Evolutionary conservation across 106 monocot species (phyloP).

Genomic region (Gastrodia elata): DNA sequence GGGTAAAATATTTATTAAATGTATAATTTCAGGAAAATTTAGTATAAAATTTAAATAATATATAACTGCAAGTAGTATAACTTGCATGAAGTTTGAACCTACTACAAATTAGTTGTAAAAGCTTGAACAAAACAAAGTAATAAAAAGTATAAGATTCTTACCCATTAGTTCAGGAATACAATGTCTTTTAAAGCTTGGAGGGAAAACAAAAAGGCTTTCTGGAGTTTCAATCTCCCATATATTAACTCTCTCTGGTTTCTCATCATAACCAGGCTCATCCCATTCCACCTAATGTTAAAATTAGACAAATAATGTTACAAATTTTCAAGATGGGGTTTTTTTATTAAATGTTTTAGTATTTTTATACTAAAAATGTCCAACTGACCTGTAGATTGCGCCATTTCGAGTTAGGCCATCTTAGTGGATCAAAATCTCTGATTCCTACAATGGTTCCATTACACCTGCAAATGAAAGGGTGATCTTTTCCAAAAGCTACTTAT

Average conservation of each 20-base stretch:
- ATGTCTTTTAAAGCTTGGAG: conserved; percentile 53
- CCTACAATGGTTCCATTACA: conserved; percentile 77
- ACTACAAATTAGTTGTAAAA: background rate
- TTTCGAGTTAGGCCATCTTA: conserved; percentile 92
- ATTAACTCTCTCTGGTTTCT: conserved; percentile 76
- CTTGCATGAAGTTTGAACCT: too few relatives aligned
- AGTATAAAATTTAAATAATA: too few relatives aligned
- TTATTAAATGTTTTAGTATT: background rate
- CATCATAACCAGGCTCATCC: conserved; percentile 82
- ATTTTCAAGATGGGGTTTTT: background rate
- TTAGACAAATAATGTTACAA: background rate
- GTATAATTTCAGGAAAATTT: too few relatives aligned
- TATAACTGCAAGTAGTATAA: too few relatives aligned
- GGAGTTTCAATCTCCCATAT: conserved; percentile 91
- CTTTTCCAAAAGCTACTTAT: too few relatives aligned
- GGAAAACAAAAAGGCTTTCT: conserved; percentile 61
- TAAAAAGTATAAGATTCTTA: conserved; percentile 13
- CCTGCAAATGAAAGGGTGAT: conserved; percentile 26
- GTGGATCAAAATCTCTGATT: conserved; percentile 71
- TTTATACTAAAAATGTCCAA: background rate
- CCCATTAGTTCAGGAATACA: conserved; percentile 42
- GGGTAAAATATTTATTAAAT: too few relatives aligned
- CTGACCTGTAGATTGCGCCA: conserved; percentile 91
- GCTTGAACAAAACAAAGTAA: background rate
- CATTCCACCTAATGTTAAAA: conserved; percentile 73